Conservation (phyloP, 2,329 filamentous ascomycete genomes). For the Claviceps monticola region DNA sequence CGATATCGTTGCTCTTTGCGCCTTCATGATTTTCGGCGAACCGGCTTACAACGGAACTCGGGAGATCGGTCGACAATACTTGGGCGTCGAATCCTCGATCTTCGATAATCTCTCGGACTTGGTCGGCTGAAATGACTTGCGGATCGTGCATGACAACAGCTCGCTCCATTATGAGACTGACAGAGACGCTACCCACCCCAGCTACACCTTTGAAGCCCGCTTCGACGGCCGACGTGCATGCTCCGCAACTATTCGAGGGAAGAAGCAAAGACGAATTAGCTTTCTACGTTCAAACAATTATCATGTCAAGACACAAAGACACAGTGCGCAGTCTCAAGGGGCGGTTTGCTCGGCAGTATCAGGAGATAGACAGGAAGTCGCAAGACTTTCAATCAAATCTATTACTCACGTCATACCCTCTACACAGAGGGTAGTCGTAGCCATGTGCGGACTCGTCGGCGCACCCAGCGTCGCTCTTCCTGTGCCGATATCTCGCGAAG, state of each 20-base stretch:
- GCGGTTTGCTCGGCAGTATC: conserved; percentile 14
- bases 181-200: conserved; percentile 74
- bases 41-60: conserved; percentile 33
- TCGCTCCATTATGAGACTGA: conserved; percentile 88
- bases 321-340: conserved; percentile 14
- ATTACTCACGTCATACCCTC: conserved; percentile 65
- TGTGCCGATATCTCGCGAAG: conserved; percentile 23
- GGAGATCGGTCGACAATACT: conserved; percentile 69
- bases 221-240: conserved; percentile 93
- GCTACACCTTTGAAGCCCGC: conserved; percentile 71
- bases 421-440: conserved; percentile 80
- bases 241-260: conserved; percentile 56
- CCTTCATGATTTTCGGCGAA: conserved; percentile 21
- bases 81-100: conserved; percentile 86
- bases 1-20: conserved; percentile 27
- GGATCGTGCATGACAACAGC: conserved; percentile 90
- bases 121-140: conserved; percentile 54
- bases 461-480: conserved; percentile 9
- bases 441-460: conserved; percentile 48
- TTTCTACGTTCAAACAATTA: neutral
- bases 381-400: neutral
- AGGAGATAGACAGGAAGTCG: neutral
- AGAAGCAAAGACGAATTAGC: neutral
- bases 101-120: conserved; percentile 75
- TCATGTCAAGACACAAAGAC: neutral